Evolutionary conservation across 352 stramenopile genomes (phyloP), one percentile per base, ranked within the genome.

Genomic region (Phytophthora parvispora): DNA sequence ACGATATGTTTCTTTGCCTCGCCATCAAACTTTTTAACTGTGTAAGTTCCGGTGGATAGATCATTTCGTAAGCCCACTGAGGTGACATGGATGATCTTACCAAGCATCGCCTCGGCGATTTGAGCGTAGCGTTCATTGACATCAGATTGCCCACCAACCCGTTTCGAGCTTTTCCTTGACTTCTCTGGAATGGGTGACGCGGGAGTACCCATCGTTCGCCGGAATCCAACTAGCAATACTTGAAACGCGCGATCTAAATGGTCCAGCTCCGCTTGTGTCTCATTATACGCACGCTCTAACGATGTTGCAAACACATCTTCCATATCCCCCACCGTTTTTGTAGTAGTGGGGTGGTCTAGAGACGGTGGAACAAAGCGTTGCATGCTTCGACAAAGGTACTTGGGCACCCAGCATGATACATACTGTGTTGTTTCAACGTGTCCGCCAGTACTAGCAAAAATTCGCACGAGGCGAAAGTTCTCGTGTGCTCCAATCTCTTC

Each of bases 371-470:
- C 48, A 55, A 81, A 81, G 9, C 53, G 32, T 40, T 69, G 40
- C 67, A 92, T 75, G n/a, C 80, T 85, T 34, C 87, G 80, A 69
- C 86, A 94, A 0, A 94, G 67, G 56, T 95, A 85, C 34, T 91
- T 91, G 1, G 87, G 88, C 6, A 89, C 83, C 89, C 89, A 97
- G 28, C 79, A 89, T 2, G 86, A 90, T 4, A 94, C 67, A 47
- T 90, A 87, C 22, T 83, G 80, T 1, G 69, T 70, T 32, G 70
- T 76, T 7, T 75, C 75, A 10, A 69, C 38, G 8, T 67, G 45
- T 3, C 60, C 48, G 10, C 60, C 52, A n/a, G 52, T 71, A 6
- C 60, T 58, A 13, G 77, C 60, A 48, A 90, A 93, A 24, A 96
- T 74, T 16, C 77, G 85, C 18, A 95, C 86, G 8, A 97, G 69